Base-by-base conservation (phyloP, 208 protist genomes). In the Wallacemonas collosoma region DNA sequence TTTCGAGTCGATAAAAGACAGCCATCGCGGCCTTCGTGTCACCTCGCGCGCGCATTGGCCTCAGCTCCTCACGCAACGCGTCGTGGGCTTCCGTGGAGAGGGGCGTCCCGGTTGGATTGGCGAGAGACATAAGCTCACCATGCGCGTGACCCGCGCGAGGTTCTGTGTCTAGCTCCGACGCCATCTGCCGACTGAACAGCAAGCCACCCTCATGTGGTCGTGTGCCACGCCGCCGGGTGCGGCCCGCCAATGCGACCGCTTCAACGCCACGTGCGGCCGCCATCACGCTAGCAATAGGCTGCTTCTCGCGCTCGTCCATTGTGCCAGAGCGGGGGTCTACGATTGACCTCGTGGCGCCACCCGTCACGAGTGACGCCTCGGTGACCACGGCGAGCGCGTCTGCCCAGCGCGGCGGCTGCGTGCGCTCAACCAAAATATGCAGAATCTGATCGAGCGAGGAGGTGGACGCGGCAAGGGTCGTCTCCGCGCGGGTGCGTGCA, bases 1-100 rank as follows among this genome's bases (percentile, higher is more conserved):
- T 61, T 65, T 86, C 82, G 41, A 82, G 71, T 0, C 51, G 17
- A 44, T 84, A 81, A 68, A 93, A 87, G 11, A 90, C 60, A 14
- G 70, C 65, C 12, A 87, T 61, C 1, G 80, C 88, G 12, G 73
- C 74, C 14, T 63, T 66, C 17, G 81, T 73, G 45, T 72, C 45
- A 5, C 74, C 74, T 26, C 38, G 50, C 36, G 62, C 62, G 39
- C 74, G 78, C 2, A 88, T 60, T 17, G 73, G 71, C 6, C 39
- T 62, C 65, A 88, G 4, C 15, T 73, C 53, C 55, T 71, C 67
- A 38, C 76, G 80, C 3, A 89, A 68, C 64, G 75, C 68, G 48
- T 79, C 77, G 47, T 77, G 87, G 55, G 85, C 81, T 5, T 36
- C 63, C 2, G 73, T 60, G 1, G 58, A 80, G 36, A 91, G 70